Conservation (phyloP, 768 basidiomycete genomes). For the Rhodocollybia butyracea region DNA sequence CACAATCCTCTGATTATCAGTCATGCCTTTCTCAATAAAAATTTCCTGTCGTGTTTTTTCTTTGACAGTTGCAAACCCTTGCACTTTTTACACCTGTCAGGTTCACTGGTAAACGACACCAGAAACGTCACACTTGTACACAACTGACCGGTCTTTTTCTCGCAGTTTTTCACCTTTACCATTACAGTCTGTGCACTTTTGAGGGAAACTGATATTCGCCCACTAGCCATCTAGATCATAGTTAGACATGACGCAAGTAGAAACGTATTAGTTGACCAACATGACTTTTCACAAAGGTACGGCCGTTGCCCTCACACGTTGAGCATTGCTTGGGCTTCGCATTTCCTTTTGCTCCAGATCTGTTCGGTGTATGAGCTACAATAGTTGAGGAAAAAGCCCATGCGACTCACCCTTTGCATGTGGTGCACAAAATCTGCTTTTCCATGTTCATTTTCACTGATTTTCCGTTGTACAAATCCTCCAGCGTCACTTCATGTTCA, state of each 20-base stretch:
- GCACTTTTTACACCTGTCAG: slow-evolving; percentile 98
- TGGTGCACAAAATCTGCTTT: slow-evolving; percentile 72
- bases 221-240: not conserved
- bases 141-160: slow-evolving; percentile 76
- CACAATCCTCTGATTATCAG: slow-evolving; percentile 79
- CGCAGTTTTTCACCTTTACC: slow-evolving; percentile 69
- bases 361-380: slow-evolving; percentile 23
- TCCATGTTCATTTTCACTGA: slow-evolving; percentile 87
- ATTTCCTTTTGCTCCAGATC: slow-evolving; percentile 77
- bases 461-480: slow-evolving; percentile 93
- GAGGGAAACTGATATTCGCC: not conserved
- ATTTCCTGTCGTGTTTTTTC: slow-evolving; percentile 91
- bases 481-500: slow-evolving; percentile 81
- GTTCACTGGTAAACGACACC: no score
- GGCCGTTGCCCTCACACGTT: slow-evolving; percentile 83
- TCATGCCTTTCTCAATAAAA: slow-evolving; percentile 83
- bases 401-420: slow-evolving; percentile 70
- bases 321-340: slow-evolving; percentile 84
- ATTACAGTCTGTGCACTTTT: slow-evolving; percentile 62
- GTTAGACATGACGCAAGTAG: not conserved
- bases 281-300: slow-evolving; percentile 57
- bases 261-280: slow-evolving; percentile 24
- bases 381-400: slow-evolving; percentile 11
- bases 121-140: no score
- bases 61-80: slow-evolving; percentile 81